Evolutionary conservation across 352 stramenopile species (phyloP).

Genomic region (Pythium guiyangense): DNA sequence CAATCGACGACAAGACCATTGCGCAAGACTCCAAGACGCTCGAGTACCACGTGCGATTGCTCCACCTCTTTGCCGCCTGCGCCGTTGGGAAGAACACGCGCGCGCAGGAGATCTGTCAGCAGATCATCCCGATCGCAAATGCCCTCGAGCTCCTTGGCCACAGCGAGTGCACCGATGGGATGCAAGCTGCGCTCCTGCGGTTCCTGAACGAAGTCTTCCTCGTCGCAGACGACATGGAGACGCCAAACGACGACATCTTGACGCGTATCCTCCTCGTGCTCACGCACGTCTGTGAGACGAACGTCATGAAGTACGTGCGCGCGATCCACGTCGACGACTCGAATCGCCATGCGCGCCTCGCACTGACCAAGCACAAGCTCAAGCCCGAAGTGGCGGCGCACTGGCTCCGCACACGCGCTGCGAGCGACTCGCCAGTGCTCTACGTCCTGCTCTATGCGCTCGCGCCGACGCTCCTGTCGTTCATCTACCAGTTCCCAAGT

Average conservation of each 20-base stretch:
- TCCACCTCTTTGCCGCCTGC: slow-evolving; percentile 61
- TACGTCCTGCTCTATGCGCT: slow-evolving; percentile 38
- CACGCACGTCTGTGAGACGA: slow-evolving; percentile 23
- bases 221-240: slow-evolving; percentile 49
- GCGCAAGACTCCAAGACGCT: slow-evolving; percentile 23
- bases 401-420: slow-evolving; percentile 20
- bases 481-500: slow-evolving; percentile 50
- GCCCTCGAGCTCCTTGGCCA: slow-evolving; percentile 36
- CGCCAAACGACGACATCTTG: slow-evolving; percentile 34
- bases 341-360: slow-evolving; percentile 34
- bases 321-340: slow-evolving; percentile 40
- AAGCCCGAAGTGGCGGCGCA: slow-evolving; percentile 20
- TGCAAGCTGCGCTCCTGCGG: slow-evolving; percentile 43
- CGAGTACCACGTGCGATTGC: slow-evolving; percentile 49
- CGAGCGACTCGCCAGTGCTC: slow-evolving; percentile 28
- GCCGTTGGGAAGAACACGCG: slow-evolving; percentile 54
- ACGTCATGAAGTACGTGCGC: slow-evolving; percentile 28
- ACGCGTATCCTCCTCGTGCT: slow-evolving; percentile 27
- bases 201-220: slow-evolving; percentile 60
- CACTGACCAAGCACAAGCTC: slow-evolving; percentile 45
- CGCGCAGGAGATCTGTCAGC: slow-evolving; percentile 64
- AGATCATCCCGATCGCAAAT: slow-evolving; percentile 44
- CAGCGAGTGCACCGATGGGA: slow-evolving; percentile 37
- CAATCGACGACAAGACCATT: slow-evolving; percentile 13
- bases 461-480: slow-evolving; percentile 40